phyloP scores from a whole-genome alignment of 148 eudicot species.

The Polygonum aviculare region DNA sequence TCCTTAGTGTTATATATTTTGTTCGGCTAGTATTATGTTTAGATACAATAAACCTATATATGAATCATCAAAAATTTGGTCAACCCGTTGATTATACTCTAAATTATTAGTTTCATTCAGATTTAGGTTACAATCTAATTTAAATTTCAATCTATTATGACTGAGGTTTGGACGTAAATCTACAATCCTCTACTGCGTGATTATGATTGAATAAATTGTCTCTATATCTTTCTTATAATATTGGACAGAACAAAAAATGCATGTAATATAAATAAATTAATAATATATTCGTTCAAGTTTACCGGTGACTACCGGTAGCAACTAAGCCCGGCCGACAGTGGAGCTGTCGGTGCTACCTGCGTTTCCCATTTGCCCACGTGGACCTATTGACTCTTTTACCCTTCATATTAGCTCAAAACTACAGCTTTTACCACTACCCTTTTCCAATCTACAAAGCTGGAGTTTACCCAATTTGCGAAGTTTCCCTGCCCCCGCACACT shows the following conservation, averaged over 20 bases:
- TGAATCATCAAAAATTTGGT: too few species aligned
- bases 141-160: too few species aligned
- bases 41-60: too few species aligned
- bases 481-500: not conserved
- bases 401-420: not conserved
- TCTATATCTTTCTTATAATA: too few species aligned
- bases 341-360: constrained; percentile 1
- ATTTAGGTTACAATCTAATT: too few species aligned
- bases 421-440: not conserved
- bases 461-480: not conserved
- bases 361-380: not conserved
- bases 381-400: not conserved
- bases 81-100: too few species aligned
- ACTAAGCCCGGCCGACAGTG: not conserved
- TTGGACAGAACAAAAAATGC: not conserved
- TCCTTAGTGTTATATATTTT: too few species aligned
- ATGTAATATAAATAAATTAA: not conserved
- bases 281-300: not conserved
- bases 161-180: too few species aligned
- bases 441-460: not conserved
- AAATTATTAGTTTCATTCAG: too few species aligned
- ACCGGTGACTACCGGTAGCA: not conserved
- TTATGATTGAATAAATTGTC: too few species aligned
- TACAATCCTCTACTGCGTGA: too few species aligned
- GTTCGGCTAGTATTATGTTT: too few species aligned